Evolutionary conservation across 306 rosid species (phyloP).

Genomic region (Acacia crassicarpa): DNA sequence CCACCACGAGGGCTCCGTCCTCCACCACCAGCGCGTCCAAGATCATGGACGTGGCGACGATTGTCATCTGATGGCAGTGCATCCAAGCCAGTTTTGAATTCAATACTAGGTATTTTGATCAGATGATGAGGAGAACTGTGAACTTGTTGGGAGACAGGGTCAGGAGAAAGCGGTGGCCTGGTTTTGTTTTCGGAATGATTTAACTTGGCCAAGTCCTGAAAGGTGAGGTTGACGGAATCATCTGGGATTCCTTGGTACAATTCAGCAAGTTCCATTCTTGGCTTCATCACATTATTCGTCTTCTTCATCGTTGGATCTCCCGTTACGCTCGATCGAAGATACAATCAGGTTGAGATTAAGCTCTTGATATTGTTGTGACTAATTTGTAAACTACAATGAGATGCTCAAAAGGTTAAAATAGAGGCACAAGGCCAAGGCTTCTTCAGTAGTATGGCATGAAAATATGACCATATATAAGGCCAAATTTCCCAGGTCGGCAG

Average conservation of each 20-base stretch:
- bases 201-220: conserved; percentile 62
- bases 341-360: neutral
- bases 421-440: neutral
- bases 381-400: neutral
- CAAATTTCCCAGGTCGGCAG: neutral
- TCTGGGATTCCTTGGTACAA: conserved; percentile 81
- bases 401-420: neutral
- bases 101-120: conserved; percentile 58
- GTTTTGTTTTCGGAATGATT: conserved; percentile 34
- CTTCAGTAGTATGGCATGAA: neutral
- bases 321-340: conserved; percentile 13
- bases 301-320: conserved; percentile 45
- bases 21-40: conserved; percentile 30
- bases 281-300: conserved; percentile 35
- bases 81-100: conserved; percentile 55
- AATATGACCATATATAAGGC: conserved; percentile 1
- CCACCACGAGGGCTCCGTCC: conserved; percentile 4
- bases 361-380: neutral
- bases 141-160: conserved; percentile 23
- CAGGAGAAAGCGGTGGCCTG: neutral
- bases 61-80: conserved; percentile 30
- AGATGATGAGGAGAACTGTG: conserved; percentile 25
- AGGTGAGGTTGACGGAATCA: conserved; percentile 86
- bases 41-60: neutral
- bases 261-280: conserved; percentile 70